Percentiles rank a stretch among this genome's conserved stretches.
phyloP scores from a whole-genome alignment of 805 yeast genomes.

The Clavispora phyllophila region DNA sequence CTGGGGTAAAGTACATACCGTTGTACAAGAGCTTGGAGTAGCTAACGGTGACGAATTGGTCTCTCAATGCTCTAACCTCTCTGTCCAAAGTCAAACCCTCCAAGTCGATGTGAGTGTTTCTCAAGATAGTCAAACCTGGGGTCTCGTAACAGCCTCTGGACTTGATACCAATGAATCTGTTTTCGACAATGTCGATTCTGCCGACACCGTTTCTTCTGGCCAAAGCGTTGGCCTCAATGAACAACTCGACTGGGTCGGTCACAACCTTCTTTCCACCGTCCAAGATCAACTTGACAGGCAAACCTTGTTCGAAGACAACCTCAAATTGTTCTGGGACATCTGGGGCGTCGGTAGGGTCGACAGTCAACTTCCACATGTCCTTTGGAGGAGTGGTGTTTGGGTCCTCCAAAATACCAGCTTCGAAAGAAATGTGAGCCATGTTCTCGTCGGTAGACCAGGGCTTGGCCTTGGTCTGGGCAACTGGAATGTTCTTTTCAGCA shows the following conservation, averaged over 20 bases:
- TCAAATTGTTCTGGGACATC: constrained; percentile 84
- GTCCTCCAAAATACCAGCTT: constrained; percentile 98
- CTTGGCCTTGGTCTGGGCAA: constrained; percentile 94
- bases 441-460: constrained; percentile 99
- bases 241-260: constrained; percentile 87
- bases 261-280: constrained; percentile 55
- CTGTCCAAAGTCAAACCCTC: constrained; percentile 97
- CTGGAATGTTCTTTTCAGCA: constrained; percentile 86
- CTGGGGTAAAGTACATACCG: constrained; percentile 98
- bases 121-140: constrained; percentile 93
- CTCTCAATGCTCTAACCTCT: constrained; percentile 96
- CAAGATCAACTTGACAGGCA: constrained; percentile 76
- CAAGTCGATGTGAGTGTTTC: constrained; percentile 90
- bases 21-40: constrained; percentile 90
- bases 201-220: constrained; percentile 99
- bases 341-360: constrained; percentile 95
- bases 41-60: constrained; percentile 88
- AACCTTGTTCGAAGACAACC: constrained; percentile 77
- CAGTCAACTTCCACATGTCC: constrained; percentile 99
- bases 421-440: constrained; percentile 97
- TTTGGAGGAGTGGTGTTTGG: constrained; percentile 99
- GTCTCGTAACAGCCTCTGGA: constrained; percentile 99
- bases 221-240: constrained; percentile 85
- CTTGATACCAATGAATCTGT: constrained; percentile 97
- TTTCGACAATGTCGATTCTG: constrained; percentile 97